Base-by-base conservation (phyloP, 1,284 basidiomycete genomes). In the Grifola frondosa region DNA sequence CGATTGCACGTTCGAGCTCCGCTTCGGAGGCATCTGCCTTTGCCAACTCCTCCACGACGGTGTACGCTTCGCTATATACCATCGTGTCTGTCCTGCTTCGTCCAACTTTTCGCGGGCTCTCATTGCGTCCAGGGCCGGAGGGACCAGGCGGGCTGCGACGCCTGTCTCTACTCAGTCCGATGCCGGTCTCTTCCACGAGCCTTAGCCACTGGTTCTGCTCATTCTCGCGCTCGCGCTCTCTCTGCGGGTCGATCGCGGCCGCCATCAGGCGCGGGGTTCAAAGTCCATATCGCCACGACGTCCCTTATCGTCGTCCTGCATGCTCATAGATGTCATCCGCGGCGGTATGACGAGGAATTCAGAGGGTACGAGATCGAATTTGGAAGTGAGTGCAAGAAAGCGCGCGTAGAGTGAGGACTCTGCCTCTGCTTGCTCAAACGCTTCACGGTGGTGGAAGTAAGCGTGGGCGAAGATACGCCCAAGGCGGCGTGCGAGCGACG, bases 381-480 rank as follows among this genome's bases (percentile, higher is more conserved):
- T 81, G 46, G 80, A 75, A 9, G 87, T 88, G 44, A 98, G 79
- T 3, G 84, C 84, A 40, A 90, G 77, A 71, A 98, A 98, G 50
- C 95, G 86, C 22, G 88, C 85, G 59, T 97, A 97, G 2, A 98
- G 74, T 0, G 88, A 88, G 5, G 88, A 93, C 64, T 97, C 92
- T 3, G 85, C 88, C 66, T 96, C 92, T 31, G 89, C 89, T 57
- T 89, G 84, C 54, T 91, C 84, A 58, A 95, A 97, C 0, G 84
- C 80, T 58, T 96, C 94, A 44, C 89, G 84, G 65, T 98, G 92
- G 62, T 92, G 90, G 69, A 88, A 93, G 70, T 91, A 96, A 1
- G 94, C 92, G 65, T 99, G 96, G 0, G 91, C 91, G 62, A 99
- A 98, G 57, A 97, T 94, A 35, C 96, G 82, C 6, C 93, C 93